phyloP scores from a whole-genome alignment of 2,329 filamentous ascomycete species.

The Lachnellula hyalina region DNA sequence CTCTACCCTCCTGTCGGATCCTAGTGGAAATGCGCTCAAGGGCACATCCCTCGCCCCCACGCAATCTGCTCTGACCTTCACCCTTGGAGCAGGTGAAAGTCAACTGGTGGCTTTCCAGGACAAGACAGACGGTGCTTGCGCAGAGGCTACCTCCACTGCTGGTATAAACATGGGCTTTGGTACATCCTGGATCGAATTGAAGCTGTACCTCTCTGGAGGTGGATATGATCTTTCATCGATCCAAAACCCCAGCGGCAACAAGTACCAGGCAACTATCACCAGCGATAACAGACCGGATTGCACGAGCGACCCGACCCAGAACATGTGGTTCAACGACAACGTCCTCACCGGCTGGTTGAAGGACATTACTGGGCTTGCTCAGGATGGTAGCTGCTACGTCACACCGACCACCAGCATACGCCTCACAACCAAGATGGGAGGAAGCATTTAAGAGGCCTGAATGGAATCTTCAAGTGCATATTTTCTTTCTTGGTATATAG shows the following conservation, averaged over 20 bases:
- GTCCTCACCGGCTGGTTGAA: constrained; percentile 16
- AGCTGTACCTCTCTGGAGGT: constrained; percentile 20
- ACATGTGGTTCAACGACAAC: constrained; percentile 24
- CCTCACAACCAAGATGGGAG: constrained; percentile 24
- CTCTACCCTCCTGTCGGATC: too few relatives aligned
- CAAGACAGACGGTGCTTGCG: constrained; percentile 22
- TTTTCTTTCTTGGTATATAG: constrained; percentile 16
- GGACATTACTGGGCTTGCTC: not conserved
- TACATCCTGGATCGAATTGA: constrained; percentile 24
- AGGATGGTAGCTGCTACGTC: constrained; percentile 28
- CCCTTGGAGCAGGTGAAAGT: constrained; percentile 14
- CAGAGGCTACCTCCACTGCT: constrained; percentile 15
- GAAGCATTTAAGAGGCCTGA: constrained; percentile 8
- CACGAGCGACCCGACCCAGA: constrained; percentile 21
- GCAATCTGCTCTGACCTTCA: constrained; percentile 20
- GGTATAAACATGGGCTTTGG: constrained; percentile 14
- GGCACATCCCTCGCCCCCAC: constrained; percentile 23
- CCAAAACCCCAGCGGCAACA: constrained; percentile 24
- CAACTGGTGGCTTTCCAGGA: constrained; percentile 25
- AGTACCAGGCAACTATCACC: constrained; percentile 26
- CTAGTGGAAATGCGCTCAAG: not conserved
- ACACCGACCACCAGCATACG: constrained; percentile 13
- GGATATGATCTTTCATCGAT: constrained; percentile 30
- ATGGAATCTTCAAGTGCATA: constrained; percentile 1
- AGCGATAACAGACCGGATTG: constrained; percentile 19